Base-by-base conservation (phyloP, 805 yeast species). In the Yarrowia sp. region DNA sequence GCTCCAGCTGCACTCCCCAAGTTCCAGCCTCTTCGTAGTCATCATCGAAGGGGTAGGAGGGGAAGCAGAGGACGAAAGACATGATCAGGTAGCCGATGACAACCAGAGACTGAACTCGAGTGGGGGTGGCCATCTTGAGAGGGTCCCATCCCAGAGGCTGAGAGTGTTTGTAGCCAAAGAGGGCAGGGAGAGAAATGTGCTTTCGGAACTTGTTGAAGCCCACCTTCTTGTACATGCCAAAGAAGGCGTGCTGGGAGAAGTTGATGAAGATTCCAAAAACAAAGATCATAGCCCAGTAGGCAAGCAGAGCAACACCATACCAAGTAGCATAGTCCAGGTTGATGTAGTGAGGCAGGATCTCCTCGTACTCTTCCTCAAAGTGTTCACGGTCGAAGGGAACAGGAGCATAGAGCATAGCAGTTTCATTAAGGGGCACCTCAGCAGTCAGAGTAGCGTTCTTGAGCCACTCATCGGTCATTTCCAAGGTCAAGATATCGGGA, bases 91-190 rank as follows among this genome's bases (percentile, higher is more conserved):
- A 80, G 0, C 74, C 77, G 7, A 68, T 8, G 1, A 81, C 68
- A 7, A 81, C 73, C 6, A 78, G 44, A 1, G 79, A 66, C 70
- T 81, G 83, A 6, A 76, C 75, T 41, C 84, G 71, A 0, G 84
- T 78, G 0, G 84, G 84, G 1, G 78, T 68, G 9, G 72, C 48
- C 1, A 72, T 65, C 4, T 39, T 18, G 36, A 71, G 42, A 14
- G 64, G 57, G 1, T 57, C 31, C 15, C 72, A 36, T 8, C 65
- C 64, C 53, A 70, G 51, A 0, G 77, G 76, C 18, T 68, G 68
- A 18, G 70, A 70, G 47, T 77, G 79, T 11, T 65, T 65, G 31
- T 67, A 67, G 14, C 73, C 71, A 14, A 70, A 55, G 1, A 73
- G 64, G 3, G 79, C 75, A 1, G 79, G 79, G n/a, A 77, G 53